Evolutionary conservation across 2,329 filamentous ascomycete species (phyloP).

Genomic region (Arthrobotrys sphaeroides): DNA sequence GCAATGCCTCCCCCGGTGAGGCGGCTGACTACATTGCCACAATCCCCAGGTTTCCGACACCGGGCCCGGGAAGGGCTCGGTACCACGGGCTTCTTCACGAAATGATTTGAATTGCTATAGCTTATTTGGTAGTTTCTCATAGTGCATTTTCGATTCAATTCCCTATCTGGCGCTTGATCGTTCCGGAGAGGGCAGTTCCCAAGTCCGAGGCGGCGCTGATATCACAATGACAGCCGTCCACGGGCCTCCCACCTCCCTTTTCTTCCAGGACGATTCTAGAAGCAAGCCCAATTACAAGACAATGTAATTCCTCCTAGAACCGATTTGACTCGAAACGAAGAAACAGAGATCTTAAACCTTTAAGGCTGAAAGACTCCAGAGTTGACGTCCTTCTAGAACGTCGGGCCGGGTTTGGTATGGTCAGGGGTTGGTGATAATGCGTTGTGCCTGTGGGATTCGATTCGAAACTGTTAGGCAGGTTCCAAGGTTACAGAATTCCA

Average conservation of each 20-base stretch:
- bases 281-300: neutral
- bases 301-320: neutral
- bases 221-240: neutral
- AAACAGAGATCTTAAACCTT: constrained; percentile 3
- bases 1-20: constrained; percentile 1
- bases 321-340: neutral
- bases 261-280: neutral
- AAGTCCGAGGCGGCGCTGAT: neutral
- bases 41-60: too few relatives aligned
- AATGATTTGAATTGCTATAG: too few relatives aligned
- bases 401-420: neutral
- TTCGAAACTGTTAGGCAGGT: constrained; percentile 16
- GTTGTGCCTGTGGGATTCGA: constrained; percentile 12
- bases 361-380: neutral
- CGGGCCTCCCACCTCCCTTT: neutral
- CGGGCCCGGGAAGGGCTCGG: too few relatives aligned
- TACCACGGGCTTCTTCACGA: too few relatives aligned
- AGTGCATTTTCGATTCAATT: neutral
- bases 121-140: neutral
- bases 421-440: neutral
- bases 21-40: neutral
- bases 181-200: neutral
- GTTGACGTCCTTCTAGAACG: constrained; percentile 9
- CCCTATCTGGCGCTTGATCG: neutral
- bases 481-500: constrained; percentile 3